Base-by-base conservation (phyloP, 345 rosid genomes). In the Lumnitzera littorea region DNA sequence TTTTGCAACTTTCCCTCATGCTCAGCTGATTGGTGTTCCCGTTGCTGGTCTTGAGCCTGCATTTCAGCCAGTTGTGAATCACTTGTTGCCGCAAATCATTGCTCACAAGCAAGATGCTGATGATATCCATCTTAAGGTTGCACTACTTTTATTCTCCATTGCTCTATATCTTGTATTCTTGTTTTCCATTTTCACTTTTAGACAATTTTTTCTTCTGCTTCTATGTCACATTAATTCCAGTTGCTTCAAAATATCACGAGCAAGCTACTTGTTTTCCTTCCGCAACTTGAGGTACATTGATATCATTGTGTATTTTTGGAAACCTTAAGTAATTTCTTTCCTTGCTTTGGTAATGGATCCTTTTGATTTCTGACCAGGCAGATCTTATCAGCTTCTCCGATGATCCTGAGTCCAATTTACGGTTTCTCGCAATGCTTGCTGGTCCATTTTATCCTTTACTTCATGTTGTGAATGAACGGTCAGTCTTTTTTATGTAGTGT, bases 381-480 rank as follows among this genome's bases (percentile, higher is more conserved):
- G 90, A 82, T 61, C 79, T 88, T 56, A 67, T 72, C 59, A 61
- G 74, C 73, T 85, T 88, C 71, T 65, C 74, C 14, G 91, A 88
- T 71, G 76, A 69, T 50, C 69, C 87, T 61, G 92, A 84, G 58
- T 72, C 80, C 49, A 84, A 61, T 65, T 55, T 88, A 58, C 79
- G 78, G 64, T 82, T 88, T 67, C 81, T 88, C 62, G 87, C 92
- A 1, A 86, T 84, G 90, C 85, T 86, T 76, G 79, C 76, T 41
- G 87, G 96, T 60, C 92, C 90, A 47, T 84, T 80, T 70, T 85
- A 84, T 61, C 96, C 90, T 15, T 81, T 88, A 54, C 87, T 88
- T 61, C 80, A 84, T 53, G 61, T 80, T 36, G 72, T 85, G 65
- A 82, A 79, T 65, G 88, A 82, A 62, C 84, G 92, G 96, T 88